These are phyloP conservation scores for Naganishia liquefaciens DNA, from an alignment of 1,284 basidiomycete genomes.

Conservation along the genomic window DNA sequence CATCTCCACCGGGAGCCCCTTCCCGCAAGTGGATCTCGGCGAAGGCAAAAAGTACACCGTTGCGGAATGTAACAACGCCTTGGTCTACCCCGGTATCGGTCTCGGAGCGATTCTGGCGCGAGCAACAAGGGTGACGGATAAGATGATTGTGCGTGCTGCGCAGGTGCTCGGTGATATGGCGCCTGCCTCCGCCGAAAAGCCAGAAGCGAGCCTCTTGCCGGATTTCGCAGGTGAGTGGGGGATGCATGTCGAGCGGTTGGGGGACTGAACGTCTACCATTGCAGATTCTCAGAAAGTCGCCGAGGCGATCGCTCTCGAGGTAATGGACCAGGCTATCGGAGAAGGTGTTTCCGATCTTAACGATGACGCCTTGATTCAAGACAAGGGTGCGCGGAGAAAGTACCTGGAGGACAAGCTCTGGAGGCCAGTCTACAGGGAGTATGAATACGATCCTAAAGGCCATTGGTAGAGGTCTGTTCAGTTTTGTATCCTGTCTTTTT, in stretches of 20 bases:
- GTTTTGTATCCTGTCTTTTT: neutral
- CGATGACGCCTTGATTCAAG: constrained; percentile 59
- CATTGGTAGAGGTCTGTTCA: neutral
- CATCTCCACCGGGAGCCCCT: constrained; percentile 78
- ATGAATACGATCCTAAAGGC: constrained; percentile 64
- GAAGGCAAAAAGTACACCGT: constrained; percentile 57
- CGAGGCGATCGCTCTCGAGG: constrained; percentile 73
- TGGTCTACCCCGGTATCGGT: constrained; percentile 76
- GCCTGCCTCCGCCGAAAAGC: constrained; percentile 64
- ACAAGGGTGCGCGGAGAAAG: constrained; percentile 61
- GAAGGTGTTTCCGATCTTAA: constrained; percentile 63
- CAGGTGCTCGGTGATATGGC: constrained; percentile 67
- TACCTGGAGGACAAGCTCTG: constrained; percentile 45
- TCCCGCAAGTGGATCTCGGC: constrained; percentile 69
- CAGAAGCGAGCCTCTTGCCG: constrained; percentile 58
- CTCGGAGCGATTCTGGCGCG: constrained; percentile 64
- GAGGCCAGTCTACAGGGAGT: constrained; percentile 63
- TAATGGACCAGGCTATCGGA: constrained; percentile 70
- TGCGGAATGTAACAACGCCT: constrained; percentile 71
- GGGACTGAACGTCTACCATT: constrained; percentile 50
- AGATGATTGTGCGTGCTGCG: constrained; percentile 72
- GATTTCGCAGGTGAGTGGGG: constrained; percentile 46
- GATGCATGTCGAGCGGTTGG: neutral
- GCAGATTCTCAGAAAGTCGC: constrained; percentile 70
- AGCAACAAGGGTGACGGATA: constrained; percentile 43